Base-by-base conservation (phyloP, 2,329 filamentous ascomycete species). In the Chaetomium olivaceum region DNA sequence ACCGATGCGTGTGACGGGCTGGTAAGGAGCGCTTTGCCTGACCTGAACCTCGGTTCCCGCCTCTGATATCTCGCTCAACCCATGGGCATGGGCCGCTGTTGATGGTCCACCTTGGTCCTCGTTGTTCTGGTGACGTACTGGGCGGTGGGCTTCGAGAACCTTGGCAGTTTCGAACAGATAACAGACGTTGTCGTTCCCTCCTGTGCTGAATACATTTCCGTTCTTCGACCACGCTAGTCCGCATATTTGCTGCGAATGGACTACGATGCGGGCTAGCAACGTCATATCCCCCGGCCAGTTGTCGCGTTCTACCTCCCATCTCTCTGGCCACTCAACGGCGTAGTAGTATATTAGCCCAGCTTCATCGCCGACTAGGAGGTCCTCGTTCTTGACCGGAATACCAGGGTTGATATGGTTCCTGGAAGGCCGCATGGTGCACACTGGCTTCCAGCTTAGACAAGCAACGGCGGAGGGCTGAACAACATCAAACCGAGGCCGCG, bases 161-260 rank as follows among this genome's bases (percentile, higher is more conserved):
- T 86, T 83, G 57, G 84, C 82, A 2, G 86, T 84, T 61, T 93
- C 87, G 76, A 96, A 97, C 1, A 98, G 82, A 71, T 89, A 91
- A 74, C 94, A 96, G 3, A 88, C 78, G 73, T 98, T 97, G 80
- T 99, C 95, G 74, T 99, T 98, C 27, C 91, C 92, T 7, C 95
- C 93, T 4, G 91, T 93, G 16, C 92, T 92, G 75, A 99, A 93
- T 43, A 88, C 83, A 3, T 83, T 82, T 3, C 92, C 92, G 72
- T 91, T 87, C 3, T 82, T 80, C 2, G 71, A 72, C 73, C 73
- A 74, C n/a, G 73, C 56, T 27, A 99, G 81, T 1, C 94, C 94
- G 73, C 95, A 99, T 62, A 99, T 89, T 74, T 98, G 93, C 77
- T 97, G 93, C 1, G 83, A 87, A 75, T 98, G 94, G 8, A 92